phyloP scores from a whole-genome alignment of 2,329 filamentous ascomycete genomes.

The Epichloe sibirici region DNA sequence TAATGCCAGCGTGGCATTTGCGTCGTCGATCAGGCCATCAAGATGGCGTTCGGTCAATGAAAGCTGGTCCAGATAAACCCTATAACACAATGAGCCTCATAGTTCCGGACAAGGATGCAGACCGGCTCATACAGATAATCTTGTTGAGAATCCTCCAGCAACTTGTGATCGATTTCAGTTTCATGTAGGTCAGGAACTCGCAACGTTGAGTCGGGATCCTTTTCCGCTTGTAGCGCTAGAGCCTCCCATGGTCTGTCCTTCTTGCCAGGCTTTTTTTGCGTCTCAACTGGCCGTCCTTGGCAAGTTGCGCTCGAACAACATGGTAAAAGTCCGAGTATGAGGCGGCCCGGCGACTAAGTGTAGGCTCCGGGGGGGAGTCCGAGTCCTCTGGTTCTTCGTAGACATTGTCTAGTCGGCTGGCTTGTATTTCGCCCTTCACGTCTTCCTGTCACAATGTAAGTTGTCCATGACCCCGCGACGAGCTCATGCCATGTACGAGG shows the following conservation, averaged over 20 bases:
- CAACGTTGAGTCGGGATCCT: slow-evolving; percentile 14
- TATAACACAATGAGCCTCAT: slow-evolving; percentile 24
- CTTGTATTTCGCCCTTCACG: slow-evolving; percentile 34
- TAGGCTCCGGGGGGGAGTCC: slow-evolving; percentile 55
- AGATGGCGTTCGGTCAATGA: slow-evolving; percentile 72
- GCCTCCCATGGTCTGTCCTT: slow-evolving; percentile 38
- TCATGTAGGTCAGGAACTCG: slow-evolving; percentile 8
- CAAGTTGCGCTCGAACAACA: slow-evolving; percentile 44
- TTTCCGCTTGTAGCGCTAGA: slow-evolving; percentile 19
- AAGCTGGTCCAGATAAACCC: slow-evolving; percentile 70
- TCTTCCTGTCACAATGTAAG: slow-evolving; percentile 34
- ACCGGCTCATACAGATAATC: slow-evolving; percentile 59
- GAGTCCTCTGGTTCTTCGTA: slow-evolving; percentile 43
- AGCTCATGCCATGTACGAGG: background rate
- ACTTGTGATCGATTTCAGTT: slow-evolving; percentile 43
- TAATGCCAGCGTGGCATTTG: slow-evolving; percentile 61
- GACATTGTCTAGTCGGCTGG: slow-evolving; percentile 44
- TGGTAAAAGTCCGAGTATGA: slow-evolving; percentile 69
- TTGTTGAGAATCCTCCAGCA: slow-evolving; percentile 73
- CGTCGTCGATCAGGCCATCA: slow-evolving; percentile 64
- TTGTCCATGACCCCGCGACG: slow-evolving; percentile 2
- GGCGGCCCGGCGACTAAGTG: slow-evolving; percentile 52
- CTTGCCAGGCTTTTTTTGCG: slow-evolving; percentile 26
- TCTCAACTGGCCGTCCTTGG: slow-evolving; percentile 32
- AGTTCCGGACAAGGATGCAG: no score